Conservation (phyloP, 371 early-diverging fungal species). For the Mortierella sp. region DNA sequence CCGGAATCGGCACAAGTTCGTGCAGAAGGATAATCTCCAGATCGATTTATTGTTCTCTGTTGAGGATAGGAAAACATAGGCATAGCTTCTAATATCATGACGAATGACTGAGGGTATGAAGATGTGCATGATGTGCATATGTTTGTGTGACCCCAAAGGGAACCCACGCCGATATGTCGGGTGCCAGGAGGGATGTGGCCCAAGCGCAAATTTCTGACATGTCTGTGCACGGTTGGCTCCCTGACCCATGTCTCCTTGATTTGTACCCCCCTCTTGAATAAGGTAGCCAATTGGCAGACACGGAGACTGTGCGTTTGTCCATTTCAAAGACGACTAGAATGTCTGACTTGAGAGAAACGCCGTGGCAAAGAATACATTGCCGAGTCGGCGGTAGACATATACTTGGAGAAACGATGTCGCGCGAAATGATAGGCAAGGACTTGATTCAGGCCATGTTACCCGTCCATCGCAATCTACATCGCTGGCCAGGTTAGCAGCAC, state of each 20-base stretch:
- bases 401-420: not conserved
- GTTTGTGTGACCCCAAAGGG: not conserved
- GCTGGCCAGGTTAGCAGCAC: not conserved
- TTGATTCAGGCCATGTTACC: no score
- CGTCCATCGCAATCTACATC: no score
- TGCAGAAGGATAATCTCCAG: slow-evolving; percentile 24
- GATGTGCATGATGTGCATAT: no score
- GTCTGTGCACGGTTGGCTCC: not conserved
- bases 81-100: not conserved
- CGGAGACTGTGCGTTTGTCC: no score
- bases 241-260: not conserved
- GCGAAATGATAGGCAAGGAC: not conserved
- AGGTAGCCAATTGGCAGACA: not conserved
- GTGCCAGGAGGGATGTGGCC: not conserved
- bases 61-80: not conserved
- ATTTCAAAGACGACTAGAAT: not conserved
- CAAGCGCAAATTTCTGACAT: not conserved
- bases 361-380: not conserved
- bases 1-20: slow-evolving; percentile 26
- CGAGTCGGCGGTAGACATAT: not conserved
- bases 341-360: not conserved
- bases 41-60: not conserved
- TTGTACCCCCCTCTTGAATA: not conserved
- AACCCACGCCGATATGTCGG: not conserved
- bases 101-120: not conserved